phyloP scores from a whole-genome alignment of 148 eudicot species.

The Vaccinium myrtillus region DNA sequence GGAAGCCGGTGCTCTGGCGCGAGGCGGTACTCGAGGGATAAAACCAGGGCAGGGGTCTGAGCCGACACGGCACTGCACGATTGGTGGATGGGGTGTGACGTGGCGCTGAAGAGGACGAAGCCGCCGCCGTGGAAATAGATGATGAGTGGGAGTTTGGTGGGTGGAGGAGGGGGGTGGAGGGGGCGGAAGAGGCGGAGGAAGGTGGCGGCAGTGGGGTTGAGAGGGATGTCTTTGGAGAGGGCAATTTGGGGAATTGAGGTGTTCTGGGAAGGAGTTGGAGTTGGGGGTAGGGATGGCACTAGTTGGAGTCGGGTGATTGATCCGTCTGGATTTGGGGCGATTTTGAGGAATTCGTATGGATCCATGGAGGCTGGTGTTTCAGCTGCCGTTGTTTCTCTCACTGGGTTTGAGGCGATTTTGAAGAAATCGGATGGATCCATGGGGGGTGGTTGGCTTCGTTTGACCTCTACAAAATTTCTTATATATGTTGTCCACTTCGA shows the following conservation, averaged over 20 bases:
- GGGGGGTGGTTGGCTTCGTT: too few species aligned
- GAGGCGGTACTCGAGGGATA: constrained; percentile 73
- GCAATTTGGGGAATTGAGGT: not conserved
- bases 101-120: constrained; percentile 61
- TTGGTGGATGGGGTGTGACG: constrained; percentile 43
- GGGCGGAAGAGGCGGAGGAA: constrained; percentile 75
- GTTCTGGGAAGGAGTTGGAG: constrained; percentile 4
- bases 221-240: constrained; percentile 63
- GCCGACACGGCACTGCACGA: constrained; percentile 43
- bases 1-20: constrained; percentile 88
- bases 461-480: too few species aligned
- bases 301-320: constrained; percentile 45
- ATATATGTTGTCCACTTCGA: too few species aligned
- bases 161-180: constrained; percentile 7
- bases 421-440: too few species aligned
- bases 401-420: too few species aligned
- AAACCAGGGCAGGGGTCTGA: constrained; percentile 46
- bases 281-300: constrained; percentile 30
- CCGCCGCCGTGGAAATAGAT: constrained; percentile 88
- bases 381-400: not conserved
- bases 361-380: constrained; percentile 30
- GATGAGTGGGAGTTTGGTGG: constrained; percentile 51
- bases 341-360: constrained; percentile 60
- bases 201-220: constrained; percentile 47
- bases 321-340: constrained; percentile 67